Evolutionary conservation across 257 asterid species (phyloP), one percentile per base, ranked within the genome.

Genomic region (Thymus mandschuricus): DNA sequence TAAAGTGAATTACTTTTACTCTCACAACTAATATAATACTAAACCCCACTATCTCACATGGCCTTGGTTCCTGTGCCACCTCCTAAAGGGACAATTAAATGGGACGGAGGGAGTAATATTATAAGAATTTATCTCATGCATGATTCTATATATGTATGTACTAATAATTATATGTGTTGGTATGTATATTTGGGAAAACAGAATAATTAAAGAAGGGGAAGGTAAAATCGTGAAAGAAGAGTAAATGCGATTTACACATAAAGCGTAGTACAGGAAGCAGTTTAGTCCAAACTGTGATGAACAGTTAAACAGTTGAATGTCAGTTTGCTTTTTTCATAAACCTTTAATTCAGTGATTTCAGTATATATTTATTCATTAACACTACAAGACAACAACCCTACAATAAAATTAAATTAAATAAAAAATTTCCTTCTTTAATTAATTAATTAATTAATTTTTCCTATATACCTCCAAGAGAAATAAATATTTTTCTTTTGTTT

Each of bases 251-350:
- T 21, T 21, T 21, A 21, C 21, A 21, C 21, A 21, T 21, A 21
- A 21, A 21, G 21, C 21, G 21, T 21, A 49, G 48, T 34, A 13
- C 12, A 49, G 52, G 10, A 12, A 21, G 35, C 58, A 45, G 71
- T 74, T 59, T 56, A 38, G 6, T 46, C 29, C 73, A 69, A 48
- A 56, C 55, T 33, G 52, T 11, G 3, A 10, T 69, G 33, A 60
- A 54, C 77, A 81, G 79, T 66, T 77, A 54, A 29, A 62, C 73
- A 63, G 76, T 52, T 48, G 66, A 15, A 62, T 71, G 78, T 71
- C 80, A 71, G 80, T 45, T 61, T 34, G 28, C 68, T 75, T 75
- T 79, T 46, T 70, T 27, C 71, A 10, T 60, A 62, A 21, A 40
- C 61, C 74, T 77, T 76, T 57, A 61, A 40, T 56, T 69, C 80